phyloP scores from a whole-genome alignment of 768 basidiomycete species.

The Pholiota molesta region DNA sequence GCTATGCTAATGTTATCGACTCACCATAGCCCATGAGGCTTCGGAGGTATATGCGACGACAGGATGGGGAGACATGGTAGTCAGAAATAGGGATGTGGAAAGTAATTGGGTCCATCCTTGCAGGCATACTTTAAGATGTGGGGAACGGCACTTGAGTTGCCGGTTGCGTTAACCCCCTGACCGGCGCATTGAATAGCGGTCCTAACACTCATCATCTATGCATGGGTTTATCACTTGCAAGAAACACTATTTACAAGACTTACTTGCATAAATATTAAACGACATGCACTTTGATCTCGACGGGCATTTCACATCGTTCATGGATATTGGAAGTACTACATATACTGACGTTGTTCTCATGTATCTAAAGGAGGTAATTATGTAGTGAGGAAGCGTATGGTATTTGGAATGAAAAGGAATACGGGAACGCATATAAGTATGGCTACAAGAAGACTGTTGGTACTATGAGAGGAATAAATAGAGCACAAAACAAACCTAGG shows the following conservation, averaged over 20 bases:
- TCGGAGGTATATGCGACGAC: conserved; percentile 78
- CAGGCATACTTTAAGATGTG: conserved; percentile 13
- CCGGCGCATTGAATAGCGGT: neutral
- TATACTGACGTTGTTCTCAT: conserved; percentile 4
- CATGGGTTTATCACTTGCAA: neutral
- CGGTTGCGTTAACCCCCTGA: conserved; percentile 13
- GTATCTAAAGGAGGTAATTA: conserved; percentile 11
- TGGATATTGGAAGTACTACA: conserved; percentile 5
- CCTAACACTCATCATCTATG: neutral
- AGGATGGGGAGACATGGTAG: conserved; percentile 66
- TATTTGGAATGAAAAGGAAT: conserved; percentile 7
- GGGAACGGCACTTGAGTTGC: conserved; percentile 25
- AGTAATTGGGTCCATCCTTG: neutral
- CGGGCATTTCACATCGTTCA: neutral
- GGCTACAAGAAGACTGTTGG: conserved; percentile 16
- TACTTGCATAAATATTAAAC: too few relatives aligned
- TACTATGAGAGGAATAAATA: conserved; percentile 13
- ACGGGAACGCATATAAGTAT: conserved; percentile 12
- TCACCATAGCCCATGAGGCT: conserved; percentile 86
- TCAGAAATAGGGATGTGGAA: conserved; percentile 6
- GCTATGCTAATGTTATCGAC: neutral
- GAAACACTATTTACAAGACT: too few relatives aligned
- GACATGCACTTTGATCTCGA: too few relatives aligned
- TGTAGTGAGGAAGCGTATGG: conserved; percentile 1
- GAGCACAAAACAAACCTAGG: conserved; percentile 4